Percentiles rank a stretch among this genome's conserved stretches.
phyloP scores from a whole-genome alignment of 140 eudicot species.

The Senecio squalidus region DNA sequence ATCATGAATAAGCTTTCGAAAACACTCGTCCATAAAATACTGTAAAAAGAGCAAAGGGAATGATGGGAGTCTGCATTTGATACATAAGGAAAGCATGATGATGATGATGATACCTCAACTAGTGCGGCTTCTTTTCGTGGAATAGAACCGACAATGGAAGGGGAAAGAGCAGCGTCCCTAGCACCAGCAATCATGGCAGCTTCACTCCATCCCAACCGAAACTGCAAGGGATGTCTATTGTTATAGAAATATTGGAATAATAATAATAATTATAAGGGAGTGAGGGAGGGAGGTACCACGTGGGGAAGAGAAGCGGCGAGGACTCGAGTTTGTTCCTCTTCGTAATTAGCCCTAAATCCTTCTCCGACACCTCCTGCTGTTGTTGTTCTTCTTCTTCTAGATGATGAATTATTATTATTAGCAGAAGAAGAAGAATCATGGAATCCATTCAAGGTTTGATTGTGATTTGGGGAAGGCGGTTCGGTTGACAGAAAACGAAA shows the following conservation, averaged over 20 bases:
- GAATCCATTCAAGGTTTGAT: too few relatives aligned
- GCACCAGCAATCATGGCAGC: conserved; percentile 98
- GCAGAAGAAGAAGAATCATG: not conserved
- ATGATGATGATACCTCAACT: conserved; percentile 48
- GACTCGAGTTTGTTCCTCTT: conserved; percentile 69
- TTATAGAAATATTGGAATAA: too few relatives aligned
- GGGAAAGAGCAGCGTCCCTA: conserved; percentile 77
- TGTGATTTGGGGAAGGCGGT: conserved; percentile 10
- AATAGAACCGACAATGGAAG: conserved; percentile 89
- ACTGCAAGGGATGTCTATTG: conserved; percentile 36
- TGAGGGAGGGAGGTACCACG: conserved; percentile 40
- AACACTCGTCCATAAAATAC: conserved; percentile 95
- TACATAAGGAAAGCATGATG: not conserved
- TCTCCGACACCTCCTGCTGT: not conserved
- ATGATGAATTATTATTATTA: not conserved
- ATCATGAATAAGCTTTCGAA: conserved; percentile 67
- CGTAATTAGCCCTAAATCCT: conserved; percentile 35
- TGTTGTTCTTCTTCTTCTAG: not conserved
- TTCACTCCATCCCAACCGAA: conserved; percentile 80
- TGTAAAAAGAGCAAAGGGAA: conserved; percentile 16
- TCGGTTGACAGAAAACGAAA: conserved; percentile 20
- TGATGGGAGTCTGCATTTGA: not conserved
- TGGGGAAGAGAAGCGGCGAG: conserved; percentile 76
- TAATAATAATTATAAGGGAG: too few relatives aligned
- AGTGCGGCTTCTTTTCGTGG: conserved; percentile 91